phyloP scores from a whole-genome alignment of 1,284 basidiomycete genomes.

The Trichosporon sp. region DNA sequence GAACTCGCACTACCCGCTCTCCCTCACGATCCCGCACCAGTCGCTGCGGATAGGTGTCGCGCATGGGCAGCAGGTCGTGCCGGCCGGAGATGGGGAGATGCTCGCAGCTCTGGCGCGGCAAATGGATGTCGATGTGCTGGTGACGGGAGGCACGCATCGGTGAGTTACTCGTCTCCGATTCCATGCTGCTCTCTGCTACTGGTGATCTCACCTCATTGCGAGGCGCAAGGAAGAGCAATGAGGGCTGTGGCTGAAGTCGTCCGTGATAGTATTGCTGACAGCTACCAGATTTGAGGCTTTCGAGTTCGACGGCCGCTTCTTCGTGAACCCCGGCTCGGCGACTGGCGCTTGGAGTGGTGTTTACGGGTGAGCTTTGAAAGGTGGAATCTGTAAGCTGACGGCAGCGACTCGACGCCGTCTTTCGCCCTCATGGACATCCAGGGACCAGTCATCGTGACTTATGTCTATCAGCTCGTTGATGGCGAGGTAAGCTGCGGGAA shows the following conservation, averaged over 20 bases:
- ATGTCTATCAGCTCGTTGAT: conserved; percentile 89
- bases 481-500: conserved; percentile 62
- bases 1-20: conserved; percentile 64
- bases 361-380: conserved; percentile 55
- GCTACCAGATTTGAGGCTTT: conserved; percentile 78
- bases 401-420: conserved; percentile 64
- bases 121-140: conserved; percentile 94
- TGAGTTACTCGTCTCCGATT: conserved; percentile 49
- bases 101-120: conserved; percentile 80
- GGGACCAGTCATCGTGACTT: conserved; percentile 87
- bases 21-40: conserved; percentile 69
- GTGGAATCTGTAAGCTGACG: neutral
- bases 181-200: too few species aligned
- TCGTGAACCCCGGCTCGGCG: conserved; percentile 92
- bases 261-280: too few species aligned
- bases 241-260: too few species aligned
- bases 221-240: neutral
- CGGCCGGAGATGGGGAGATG: conserved; percentile 83
- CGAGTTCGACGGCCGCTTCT: conserved; percentile 85
- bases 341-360: conserved; percentile 88
- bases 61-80: conserved; percentile 92
- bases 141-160: conserved; percentile 93
- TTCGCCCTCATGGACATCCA: conserved; percentile 94
- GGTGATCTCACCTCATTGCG: too few species aligned
- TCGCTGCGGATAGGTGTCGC: conserved; percentile 83